These are phyloP conservation scores for Wickerhamiella allomyrinae DNA, from an alignment of 805 yeast species.

Conservation along the genomic window DNA sequence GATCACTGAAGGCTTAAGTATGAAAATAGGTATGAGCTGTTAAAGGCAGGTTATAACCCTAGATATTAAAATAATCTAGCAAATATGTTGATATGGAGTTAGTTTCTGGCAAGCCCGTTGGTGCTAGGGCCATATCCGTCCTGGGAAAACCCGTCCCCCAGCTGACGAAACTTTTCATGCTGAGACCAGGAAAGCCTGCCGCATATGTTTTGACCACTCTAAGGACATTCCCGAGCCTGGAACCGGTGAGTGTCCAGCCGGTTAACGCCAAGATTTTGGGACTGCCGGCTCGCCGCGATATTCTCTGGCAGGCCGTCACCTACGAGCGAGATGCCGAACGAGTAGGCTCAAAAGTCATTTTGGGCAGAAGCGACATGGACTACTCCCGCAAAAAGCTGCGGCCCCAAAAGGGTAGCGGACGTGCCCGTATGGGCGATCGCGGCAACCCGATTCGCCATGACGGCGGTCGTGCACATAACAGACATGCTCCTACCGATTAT, in stretches of 20 bases:
- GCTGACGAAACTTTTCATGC: slow-evolving; percentile 6
- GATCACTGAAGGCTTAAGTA: no score
- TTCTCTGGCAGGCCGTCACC: slow-evolving; percentile 87
- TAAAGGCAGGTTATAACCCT: no score
- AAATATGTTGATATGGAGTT: no score
- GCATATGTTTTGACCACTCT: slow-evolving; percentile 61
- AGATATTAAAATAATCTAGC: no score
- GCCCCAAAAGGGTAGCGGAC: slow-evolving; percentile 89
- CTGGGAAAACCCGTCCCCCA: neutral
- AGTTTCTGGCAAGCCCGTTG: no score
- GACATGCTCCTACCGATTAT: slow-evolving; percentile 82
- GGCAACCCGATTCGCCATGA: slow-evolving; percentile 84
- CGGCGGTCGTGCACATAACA: slow-evolving; percentile 81
- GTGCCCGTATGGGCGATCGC: slow-evolving; percentile 91
- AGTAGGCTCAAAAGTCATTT: slow-evolving; percentile 79
- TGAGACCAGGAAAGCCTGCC: slow-evolving; percentile 32
- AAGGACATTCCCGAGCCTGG: slow-evolving; percentile 78
- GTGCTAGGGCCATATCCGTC: neutral
- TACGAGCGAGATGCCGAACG: slow-evolving; percentile 81
- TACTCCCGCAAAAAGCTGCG: slow-evolving; percentile 69
- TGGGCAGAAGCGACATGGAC: slow-evolving; percentile 75
- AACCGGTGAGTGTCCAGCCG: slow-evolving; percentile 67
- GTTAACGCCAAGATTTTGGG: slow-evolving; percentile 58
- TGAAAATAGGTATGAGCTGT: no score
- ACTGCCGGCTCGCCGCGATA: slow-evolving; percentile 72